Conservation (phyloP, 2,329 filamentous ascomycete genomes). For the Botrytis hyacinthi region DNA sequence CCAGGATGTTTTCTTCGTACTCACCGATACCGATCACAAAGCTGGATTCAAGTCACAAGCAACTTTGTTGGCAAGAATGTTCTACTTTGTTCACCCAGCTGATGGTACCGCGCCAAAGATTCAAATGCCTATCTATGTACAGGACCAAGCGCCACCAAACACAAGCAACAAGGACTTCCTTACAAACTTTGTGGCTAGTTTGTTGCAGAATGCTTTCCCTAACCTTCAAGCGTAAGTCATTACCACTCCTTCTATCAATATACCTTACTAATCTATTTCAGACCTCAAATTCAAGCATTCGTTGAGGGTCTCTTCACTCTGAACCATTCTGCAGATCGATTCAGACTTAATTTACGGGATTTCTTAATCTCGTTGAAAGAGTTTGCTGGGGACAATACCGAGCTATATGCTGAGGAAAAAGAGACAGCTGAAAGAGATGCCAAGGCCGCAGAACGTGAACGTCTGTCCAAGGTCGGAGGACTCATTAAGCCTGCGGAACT, state of each 20-base stretch:
- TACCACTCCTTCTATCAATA: background rate
- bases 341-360: constrained; percentile 93
- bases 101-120: constrained; percentile 75
- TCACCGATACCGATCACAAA: constrained; percentile 97
- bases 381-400: constrained; percentile 91
- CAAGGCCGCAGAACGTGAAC: constrained; percentile 84
- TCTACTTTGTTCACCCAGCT: constrained; percentile 83
- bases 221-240: constrained; percentile 80
- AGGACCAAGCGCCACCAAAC: constrained; percentile 77
- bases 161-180: constrained; percentile 91
- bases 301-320: constrained; percentile 85
- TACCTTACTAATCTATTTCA: constrained; percentile 47
- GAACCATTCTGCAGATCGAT: constrained; percentile 87
- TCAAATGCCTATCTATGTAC: constrained; percentile 82
- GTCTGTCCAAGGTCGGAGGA: constrained; percentile 91
- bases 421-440: constrained; percentile 86
- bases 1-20: constrained; percentile 96
- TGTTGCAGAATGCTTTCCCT: constrained; percentile 86
- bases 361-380: constrained; percentile 98
- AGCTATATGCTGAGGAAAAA: constrained; percentile 90
- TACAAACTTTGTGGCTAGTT: constrained; percentile 77
- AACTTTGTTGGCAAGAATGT: constrained; percentile 89
- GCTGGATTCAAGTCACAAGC: constrained; percentile 98
- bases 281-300: constrained; percentile 83
- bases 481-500: constrained; percentile 97